Evolutionary conservation across 345 rosid genomes (phyloP).

Genomic region (Populus tremula): DNA sequence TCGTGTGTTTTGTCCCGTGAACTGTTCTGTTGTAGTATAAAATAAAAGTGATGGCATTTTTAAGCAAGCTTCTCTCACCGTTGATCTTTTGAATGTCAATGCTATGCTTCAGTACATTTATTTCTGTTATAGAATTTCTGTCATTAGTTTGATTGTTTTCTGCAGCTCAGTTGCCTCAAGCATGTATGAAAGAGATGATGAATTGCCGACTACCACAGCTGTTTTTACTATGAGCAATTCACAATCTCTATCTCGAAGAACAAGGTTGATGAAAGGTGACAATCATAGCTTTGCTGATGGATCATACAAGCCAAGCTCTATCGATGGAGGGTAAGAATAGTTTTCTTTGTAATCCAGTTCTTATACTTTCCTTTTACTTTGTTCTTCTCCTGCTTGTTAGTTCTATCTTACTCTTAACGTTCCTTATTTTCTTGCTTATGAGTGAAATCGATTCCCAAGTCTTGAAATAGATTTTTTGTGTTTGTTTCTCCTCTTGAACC

Average conservation of each 20-base stretch:
- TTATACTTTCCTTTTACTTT: neutral
- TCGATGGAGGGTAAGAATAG: slow-evolving; percentile 68
- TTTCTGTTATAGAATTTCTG: neutral
- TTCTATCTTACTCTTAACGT: neutral
- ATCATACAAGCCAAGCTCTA: slow-evolving; percentile 56
- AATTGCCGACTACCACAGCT: slow-evolving; percentile 80
- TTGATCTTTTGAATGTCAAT: neutral
- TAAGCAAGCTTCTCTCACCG: neutral
- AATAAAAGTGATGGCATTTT: neutral
- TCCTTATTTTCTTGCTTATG: neutral
- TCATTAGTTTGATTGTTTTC: slow-evolving; percentile 35
- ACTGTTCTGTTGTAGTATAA: neutral
- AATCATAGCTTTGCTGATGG: slow-evolving; percentile 70
- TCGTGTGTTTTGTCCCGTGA: slow-evolving; percentile 17
- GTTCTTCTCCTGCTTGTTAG: neutral
- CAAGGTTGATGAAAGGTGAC: slow-evolving; percentile 77
- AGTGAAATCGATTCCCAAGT: neutral
- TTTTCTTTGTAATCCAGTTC: neutral
- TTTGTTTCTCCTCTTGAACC: neutral
- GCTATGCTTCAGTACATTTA: neutral
- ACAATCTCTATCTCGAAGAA: slow-evolving; percentile 91
- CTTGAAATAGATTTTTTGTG: neutral
- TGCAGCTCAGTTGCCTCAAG: slow-evolving; percentile 78
- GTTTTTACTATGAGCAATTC: slow-evolving; percentile 56
- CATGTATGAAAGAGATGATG: slow-evolving; percentile 83